Base-by-base conservation (phyloP, 441 rosid genomes). In the Jatropha multifida region DNA sequence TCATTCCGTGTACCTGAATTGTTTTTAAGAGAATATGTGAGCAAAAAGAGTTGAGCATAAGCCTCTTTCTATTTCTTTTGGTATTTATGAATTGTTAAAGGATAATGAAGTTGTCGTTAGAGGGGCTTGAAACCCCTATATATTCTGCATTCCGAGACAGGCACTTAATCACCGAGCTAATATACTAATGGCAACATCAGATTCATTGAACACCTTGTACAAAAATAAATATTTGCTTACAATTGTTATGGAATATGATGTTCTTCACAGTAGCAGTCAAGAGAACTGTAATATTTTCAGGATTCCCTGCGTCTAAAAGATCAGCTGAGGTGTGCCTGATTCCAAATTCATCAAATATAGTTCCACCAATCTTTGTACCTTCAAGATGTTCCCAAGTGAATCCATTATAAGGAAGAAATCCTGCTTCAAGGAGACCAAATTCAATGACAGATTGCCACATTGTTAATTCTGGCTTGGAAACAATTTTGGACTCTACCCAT, bases 301-400 rank as follows among this genome's bases (percentile, higher is more conserved):
- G 86, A 76, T 85, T 85, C 37, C 88, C 94, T 65, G 76, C 82
- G 40, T 55, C 84, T 8, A 91, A 82, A 78, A 91, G 97, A 83
- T 94, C 91, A 41, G 96, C 95, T 18, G 97, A 88, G 20, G 92
- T 88, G 48, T 89, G 96, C 64, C 97, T 87, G 65, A 73, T 86
- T 38, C 95, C 97, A 77, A 66, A 77, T 40, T 73, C 72, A 75
- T 89, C 96, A 73, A 85, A 92, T 23, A 78, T 70, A 56, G 87
- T 89, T 55, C 92, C 97, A 40, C 94, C 88, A 5, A 90, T 88
- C 81, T 90, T 94, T 32, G 98, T 92, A 63, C 96, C 98, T 76
- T 86, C 81, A 17, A 83, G 58, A 64, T 94, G 97, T 15, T 90
- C 97, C 84, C 88, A 78, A 56, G 78, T 92, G 58, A 81, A 88